Conservation (phyloP, 2,329 filamentous ascomycete genomes). For the Herpotrichia juniperi region DNA sequence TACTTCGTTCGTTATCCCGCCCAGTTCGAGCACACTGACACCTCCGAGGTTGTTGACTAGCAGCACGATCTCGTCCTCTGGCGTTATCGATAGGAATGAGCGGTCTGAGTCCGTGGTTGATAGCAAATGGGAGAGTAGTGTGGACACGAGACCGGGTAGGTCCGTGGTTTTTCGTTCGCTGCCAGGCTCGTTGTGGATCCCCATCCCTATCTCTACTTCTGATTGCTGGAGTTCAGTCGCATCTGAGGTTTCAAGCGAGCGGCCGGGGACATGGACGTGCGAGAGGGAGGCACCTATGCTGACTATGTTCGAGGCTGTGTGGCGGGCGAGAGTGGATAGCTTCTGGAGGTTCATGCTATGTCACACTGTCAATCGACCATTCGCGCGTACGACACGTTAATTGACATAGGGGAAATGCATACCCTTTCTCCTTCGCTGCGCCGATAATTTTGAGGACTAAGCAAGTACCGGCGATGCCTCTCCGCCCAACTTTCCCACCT, state of each 20-base stretch:
- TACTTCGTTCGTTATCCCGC: slow-evolving; percentile 73
- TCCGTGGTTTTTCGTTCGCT: slow-evolving; percentile 50
- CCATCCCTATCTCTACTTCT: slow-evolving; percentile 74
- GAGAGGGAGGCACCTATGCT: slow-evolving; percentile 85
- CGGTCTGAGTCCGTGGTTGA: slow-evolving; percentile 69
- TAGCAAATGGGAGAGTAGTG: slow-evolving; percentile 70
- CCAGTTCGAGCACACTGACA: slow-evolving; percentile 73
- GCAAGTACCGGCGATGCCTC: slow-evolving; percentile 90
- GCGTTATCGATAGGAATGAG: slow-evolving; percentile 69
- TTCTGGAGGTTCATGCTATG: slow-evolving; percentile 64
- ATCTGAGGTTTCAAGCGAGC: slow-evolving; percentile 60
- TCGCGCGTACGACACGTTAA: background rate
- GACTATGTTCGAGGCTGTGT: slow-evolving; percentile 77
- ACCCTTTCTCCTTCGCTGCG: slow-evolving; percentile 73
- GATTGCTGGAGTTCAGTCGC: slow-evolving; percentile 64
- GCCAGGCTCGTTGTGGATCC: slow-evolving; percentile 72
- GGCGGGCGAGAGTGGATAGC: slow-evolving; percentile 72
- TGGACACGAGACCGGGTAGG: slow-evolving; percentile 54
- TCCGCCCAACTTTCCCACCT: slow-evolving; percentile 88
- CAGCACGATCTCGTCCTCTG: slow-evolving; percentile 68
- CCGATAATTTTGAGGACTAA: slow-evolving; percentile 90
- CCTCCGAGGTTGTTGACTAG: slow-evolving; percentile 79
- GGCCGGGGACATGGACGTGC: slow-evolving; percentile 92
- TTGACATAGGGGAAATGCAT: background rate
- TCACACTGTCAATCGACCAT: slow-evolving; percentile 2